Conservation (phyloP, 768 basidiomycete genomes). For the Fibroporia radiculosa region DNA sequence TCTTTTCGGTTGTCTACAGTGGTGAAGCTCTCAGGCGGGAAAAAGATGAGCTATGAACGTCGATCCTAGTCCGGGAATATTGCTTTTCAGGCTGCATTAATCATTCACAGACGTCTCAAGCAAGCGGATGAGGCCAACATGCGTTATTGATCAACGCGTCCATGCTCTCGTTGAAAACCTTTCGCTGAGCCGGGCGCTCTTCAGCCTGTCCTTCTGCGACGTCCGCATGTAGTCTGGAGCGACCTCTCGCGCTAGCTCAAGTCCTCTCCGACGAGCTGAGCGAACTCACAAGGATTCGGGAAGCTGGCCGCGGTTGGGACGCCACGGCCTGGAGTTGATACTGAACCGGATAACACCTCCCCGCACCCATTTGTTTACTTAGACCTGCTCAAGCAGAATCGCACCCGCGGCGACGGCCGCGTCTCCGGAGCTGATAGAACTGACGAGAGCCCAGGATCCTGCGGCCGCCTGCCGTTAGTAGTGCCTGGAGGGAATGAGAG, state of each 20-base stretch:
- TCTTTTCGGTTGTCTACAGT: too few relatives aligned
- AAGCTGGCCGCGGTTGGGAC: constrained; percentile 33
- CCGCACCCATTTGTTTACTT: constrained; percentile 34
- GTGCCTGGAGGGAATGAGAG: too few relatives aligned
- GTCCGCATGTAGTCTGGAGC: constrained; percentile 50
- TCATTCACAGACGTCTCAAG: too few relatives aligned
- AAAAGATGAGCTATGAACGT: too few relatives aligned
- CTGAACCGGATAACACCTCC: constrained; percentile 26
- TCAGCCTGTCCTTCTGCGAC: constrained; percentile 37
- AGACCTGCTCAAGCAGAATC: constrained; percentile 30
- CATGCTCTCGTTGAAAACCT: constrained; percentile 17
- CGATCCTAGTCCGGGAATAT: too few relatives aligned
- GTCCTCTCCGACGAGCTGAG: constrained; percentile 39
- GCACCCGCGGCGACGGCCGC: too few relatives aligned
- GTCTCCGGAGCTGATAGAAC: constrained; percentile 20
- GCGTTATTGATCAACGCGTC: too few relatives aligned
- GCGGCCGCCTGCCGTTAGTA: too few relatives aligned
- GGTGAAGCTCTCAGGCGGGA: too few relatives aligned
- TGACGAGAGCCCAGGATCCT: constrained; percentile 19
- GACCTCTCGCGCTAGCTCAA: constrained; percentile 32
- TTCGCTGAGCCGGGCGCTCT: constrained; percentile 37
- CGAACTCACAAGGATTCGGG: constrained; percentile 28
- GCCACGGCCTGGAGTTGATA: constrained; percentile 36
- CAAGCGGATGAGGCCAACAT: too few relatives aligned
- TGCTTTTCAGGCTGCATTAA: too few relatives aligned